Evolutionary conservation across 306 rosid genomes (phyloP), one percentile per base, ranked within the genome.

Genomic region (Datisca glomerata): DNA sequence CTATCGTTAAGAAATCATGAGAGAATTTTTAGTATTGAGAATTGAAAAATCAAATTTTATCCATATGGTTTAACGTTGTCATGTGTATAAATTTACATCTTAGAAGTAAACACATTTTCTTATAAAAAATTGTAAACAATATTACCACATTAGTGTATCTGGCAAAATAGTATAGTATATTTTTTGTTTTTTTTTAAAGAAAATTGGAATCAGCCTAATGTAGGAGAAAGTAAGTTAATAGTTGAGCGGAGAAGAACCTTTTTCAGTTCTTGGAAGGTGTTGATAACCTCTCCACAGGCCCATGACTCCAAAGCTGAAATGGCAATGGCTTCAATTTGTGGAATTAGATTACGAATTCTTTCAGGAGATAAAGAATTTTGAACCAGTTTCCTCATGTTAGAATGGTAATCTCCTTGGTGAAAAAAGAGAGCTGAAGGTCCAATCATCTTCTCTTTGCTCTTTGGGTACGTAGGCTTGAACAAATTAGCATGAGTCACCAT

Each of bases 401-500:
- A 12, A 44, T 60, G 66, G 52, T 50, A 60, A 23, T 10, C 32
- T 14, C 56, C 59, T 33, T 43, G 66, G 53, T 43, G 66, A 25
- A 60, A 50, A 34, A 60, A 60, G 19, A 60, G 38, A 22, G 66
- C 66, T 9, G 51, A 50, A 7, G 66, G 66, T 1, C 66, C 66
- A 13, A 51, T 60, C 41, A 60, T 17, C 19, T 35, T 22, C 19
- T 60, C 66, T 12, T 60, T 60, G 8, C 66, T 60, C 13, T 17
- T 32, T 16, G 66, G 66, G 53, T 50, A 50, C 7, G 59, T 60
- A 1, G 66, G 59, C 41, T 50, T 43, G 35, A 60, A 60, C 20
- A 60, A 21, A 10, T 43, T 46, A 29, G 66, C 41, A 4, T 36
- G 34, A 11, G 58, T 50, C 36, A 50, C 58, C 36, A 60, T 14